A percentile compares a stretch with the other conserved stretches of the same genome.
These are phyloP conservation scores for Arthrinium phaeospermum DNA, from an alignment of 2,329 filamentous ascomycete genomes.

Conservation along the genomic window DNA sequence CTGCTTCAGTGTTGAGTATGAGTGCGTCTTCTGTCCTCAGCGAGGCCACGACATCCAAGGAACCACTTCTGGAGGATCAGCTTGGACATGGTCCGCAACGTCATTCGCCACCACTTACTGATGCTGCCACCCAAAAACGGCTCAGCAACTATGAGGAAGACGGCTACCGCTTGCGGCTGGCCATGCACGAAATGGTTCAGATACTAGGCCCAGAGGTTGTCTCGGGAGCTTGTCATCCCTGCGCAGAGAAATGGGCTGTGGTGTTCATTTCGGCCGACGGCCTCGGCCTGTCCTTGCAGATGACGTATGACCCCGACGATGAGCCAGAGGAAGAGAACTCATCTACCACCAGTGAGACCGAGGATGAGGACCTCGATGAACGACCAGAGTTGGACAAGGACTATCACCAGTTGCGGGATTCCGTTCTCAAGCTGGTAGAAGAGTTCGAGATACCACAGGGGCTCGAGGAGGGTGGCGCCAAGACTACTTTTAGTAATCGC, in stretches of 20 bases:
- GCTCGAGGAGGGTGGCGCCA: constrained; percentile 62
- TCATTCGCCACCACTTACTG: constrained; percentile 59
- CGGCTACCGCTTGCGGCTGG: constrained; percentile 68
- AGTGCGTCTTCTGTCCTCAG: constrained; percentile 76
- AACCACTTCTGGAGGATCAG: constrained; percentile 65
- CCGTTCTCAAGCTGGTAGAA: constrained; percentile 79
- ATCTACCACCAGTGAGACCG: constrained; percentile 64
- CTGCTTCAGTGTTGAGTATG: constrained; percentile 73
- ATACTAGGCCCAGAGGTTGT: constrained; percentile 67
- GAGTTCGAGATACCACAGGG: constrained; percentile 81
- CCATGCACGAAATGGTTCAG: constrained; percentile 74
- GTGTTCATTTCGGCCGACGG: constrained; percentile 79
- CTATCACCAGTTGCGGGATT: constrained; percentile 80
- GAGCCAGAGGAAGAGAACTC: constrained; percentile 68
- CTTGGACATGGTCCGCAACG: constrained; percentile 55
- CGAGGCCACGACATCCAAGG: constrained; percentile 69
- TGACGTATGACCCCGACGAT: constrained; percentile 74
- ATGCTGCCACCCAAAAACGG: constrained; percentile 49
- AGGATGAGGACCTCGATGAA: constrained; percentile 67
- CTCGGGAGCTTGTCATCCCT: constrained; percentile 76
- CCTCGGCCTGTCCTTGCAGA: constrained; percentile 69
- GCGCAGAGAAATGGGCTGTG: constrained; percentile 82
- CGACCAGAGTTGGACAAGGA: constrained; percentile 74
- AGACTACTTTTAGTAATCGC: constrained; percentile 73
- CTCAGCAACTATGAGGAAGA: constrained; percentile 66